Evolutionary conservation across 2,329 filamentous ascomycete species (phyloP), one percentile per base, ranked within the genome.

Genomic region (Elsinoe necatrix): DNA sequence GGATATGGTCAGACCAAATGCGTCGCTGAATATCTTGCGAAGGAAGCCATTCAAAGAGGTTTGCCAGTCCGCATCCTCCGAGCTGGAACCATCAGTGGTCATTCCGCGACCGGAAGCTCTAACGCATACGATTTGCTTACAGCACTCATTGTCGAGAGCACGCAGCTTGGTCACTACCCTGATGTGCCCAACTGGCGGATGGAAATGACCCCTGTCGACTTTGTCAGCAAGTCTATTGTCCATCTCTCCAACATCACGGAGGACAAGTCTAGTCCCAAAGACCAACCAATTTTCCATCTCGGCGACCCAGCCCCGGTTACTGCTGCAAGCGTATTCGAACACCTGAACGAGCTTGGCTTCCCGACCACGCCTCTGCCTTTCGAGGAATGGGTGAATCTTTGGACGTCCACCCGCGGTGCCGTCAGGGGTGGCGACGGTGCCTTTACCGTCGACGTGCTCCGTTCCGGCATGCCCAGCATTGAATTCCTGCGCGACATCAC

Each of bases 191-290:
- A 83, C 41, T 92, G 87, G 87, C 81, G 84, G 51, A 80, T 86
- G 1, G 87, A 92, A 71, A 91, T 91, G 87, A 90, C 87, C 0
- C 87, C 87, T 0, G 87, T 89, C 12, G 87, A 92, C 69, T 90
- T 88, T 64, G 86, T 90, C 58, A 87, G 83, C 71, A 83, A 82
- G 61, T 82, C 86, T 3, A 87, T 92, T 61, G 74, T 87, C 21
- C 81, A 85, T 16, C 77, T 91, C 18, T 79, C 84, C 39, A 82
- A 85, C 62, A 78, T 88, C 58, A 78, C 73, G 0, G 76, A 83
- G 34, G 75, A 77, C 1, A 76, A 82, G 8, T 52, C 48, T 3
- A 34, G n/a, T 14, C 48, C 48, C 16, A 52, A 35, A 20, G 48
- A 52, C 18, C 84, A 87, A 64, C 76, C 77, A 0, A 72, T 90